A percentile compares a stretch with the other conserved stretches of the same genome.
Evolutionary conservation across 208 protist genomes (phyloP).

Genomic region (Leishmania gerbilli): DNA sequence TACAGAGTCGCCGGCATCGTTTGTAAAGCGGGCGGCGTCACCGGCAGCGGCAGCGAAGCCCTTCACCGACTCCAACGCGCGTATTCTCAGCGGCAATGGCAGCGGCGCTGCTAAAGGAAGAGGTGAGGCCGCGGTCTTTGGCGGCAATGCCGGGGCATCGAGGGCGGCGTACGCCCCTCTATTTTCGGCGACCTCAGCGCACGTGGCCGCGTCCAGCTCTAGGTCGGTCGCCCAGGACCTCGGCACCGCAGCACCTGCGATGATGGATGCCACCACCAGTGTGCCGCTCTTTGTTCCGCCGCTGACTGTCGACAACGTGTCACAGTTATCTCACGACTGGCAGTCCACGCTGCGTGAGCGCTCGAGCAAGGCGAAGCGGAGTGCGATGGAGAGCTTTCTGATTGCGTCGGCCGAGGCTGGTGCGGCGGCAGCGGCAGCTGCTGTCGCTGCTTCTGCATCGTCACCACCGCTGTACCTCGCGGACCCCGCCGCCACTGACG

Average conservation of each 20-base stretch:
- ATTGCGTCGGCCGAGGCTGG: constrained; percentile 33
- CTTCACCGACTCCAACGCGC: neutral
- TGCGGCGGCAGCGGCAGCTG: constrained; percentile 1
- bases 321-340: constrained; percentile 45
- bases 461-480: neutral
- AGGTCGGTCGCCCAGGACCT: neutral
- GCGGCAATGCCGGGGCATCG: neutral
- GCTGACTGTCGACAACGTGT: constrained; percentile 35
- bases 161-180: neutral
- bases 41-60: neutral
- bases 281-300: constrained; percentile 37
- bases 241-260: neutral
- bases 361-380: constrained; percentile 23
- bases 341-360: constrained; percentile 40
- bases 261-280: neutral
- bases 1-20: constrained; percentile 10
- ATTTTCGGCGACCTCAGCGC: neutral
- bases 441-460: neutral
- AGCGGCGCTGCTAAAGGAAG: neutral
- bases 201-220: neutral
- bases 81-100: neutral
- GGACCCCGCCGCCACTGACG: no score
- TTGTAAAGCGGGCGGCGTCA: constrained; percentile 14
- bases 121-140: neutral
- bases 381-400: constrained; percentile 29